Evolutionary conservation across 192 early-diverging fungal genomes (phyloP).

Genomic region (Coemansia nantahalensis): DNA sequence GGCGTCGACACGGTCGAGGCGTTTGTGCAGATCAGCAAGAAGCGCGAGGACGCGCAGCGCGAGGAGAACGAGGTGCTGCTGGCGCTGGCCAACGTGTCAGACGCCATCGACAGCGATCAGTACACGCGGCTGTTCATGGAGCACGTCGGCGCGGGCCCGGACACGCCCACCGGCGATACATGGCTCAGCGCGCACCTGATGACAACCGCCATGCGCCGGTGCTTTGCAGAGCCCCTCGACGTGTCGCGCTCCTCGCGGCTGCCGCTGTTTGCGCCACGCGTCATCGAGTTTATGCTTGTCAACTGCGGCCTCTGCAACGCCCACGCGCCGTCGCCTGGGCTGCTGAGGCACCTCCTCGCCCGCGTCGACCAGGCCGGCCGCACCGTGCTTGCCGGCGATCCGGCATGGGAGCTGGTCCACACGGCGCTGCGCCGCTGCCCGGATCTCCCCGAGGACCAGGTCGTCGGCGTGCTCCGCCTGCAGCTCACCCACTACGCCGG

Average conservation of each 20-base stretch:
- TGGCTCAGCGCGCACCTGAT: constrained; percentile 53
- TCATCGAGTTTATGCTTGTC: constrained; percentile 49
- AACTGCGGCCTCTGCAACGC: constrained; percentile 50
- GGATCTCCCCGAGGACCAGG: constrained; percentile 46
- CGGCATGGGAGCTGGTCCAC: constrained; percentile 35
- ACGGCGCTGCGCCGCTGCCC: constrained; percentile 42
- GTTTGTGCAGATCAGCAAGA: constrained; percentile 18
- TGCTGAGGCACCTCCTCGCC: constrained; percentile 43
- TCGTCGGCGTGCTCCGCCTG: constrained; percentile 35
- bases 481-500: constrained; percentile 33
- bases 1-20: constrained; percentile 9
- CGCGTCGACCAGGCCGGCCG: constrained; percentile 29
- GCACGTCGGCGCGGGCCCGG: constrained; percentile 31
- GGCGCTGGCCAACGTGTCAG: constrained; percentile 42
- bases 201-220: constrained; percentile 54
- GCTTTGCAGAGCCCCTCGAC: constrained; percentile 53
- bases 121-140: constrained; percentile 52
- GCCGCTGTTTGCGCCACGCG: constrained; percentile 48
- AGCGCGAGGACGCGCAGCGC: constrained; percentile 40
- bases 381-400: constrained; percentile 17
- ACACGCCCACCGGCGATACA: constrained; percentile 8
- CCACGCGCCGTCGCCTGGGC: constrained; percentile 48
- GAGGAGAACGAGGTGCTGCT: constrained; percentile 49
- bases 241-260: constrained; percentile 47
- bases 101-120: constrained; percentile 45